Evolutionary conservation across 306 rosid genomes (phyloP), one percentile per base, ranked within the genome.

Genomic region (Dalbergia oliveri): DNA sequence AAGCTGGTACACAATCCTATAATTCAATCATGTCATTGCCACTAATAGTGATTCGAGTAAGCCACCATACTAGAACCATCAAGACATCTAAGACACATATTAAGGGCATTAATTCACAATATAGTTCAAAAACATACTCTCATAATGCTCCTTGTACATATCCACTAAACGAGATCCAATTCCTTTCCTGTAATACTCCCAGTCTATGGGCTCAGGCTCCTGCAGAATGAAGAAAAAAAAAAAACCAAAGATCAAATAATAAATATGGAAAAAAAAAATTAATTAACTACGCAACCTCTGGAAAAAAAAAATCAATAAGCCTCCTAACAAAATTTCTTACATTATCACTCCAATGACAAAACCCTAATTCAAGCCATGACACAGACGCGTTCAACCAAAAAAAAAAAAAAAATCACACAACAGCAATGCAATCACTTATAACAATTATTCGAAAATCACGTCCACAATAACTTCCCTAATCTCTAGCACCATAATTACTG

Each of bases 201-300:
- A 96, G 76, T 96, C 92, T 19, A 96, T 88, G 70, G 99, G 99
- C 81, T 93, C 99, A 75, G 99, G 99, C 78, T 96, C 99, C 99
- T 96, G 90, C 84, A 82, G 2, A 13, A 73, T 66, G 68, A 9
- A 49, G 79, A 67, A 54, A 54, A 72, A 77, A 9, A 13, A 70
- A n/a, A n/a, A 73, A 74, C 18, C 73, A 82, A 62, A 7, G 45
- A 63, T 18, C 11, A 33, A 39, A 8, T 61, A 37, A 33, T 66
- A 37, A 54, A 34, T 18, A 7, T 4, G 16, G 16, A 47, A 47
- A 34, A 78, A 12, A 15, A 50, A 50, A 14, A 14, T 12, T 2
- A 18, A 35, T 5, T 33, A 54, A 70, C 5, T 21, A 64, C 44
- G 49, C 82, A 34, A 35, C 4, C 54, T 75, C 39, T 45, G 31